Percentiles rank a stretch among this genome's conserved stretches.
Conservation (phyloP, 306 rosid species). For the Vigna hirtella region DNA sequence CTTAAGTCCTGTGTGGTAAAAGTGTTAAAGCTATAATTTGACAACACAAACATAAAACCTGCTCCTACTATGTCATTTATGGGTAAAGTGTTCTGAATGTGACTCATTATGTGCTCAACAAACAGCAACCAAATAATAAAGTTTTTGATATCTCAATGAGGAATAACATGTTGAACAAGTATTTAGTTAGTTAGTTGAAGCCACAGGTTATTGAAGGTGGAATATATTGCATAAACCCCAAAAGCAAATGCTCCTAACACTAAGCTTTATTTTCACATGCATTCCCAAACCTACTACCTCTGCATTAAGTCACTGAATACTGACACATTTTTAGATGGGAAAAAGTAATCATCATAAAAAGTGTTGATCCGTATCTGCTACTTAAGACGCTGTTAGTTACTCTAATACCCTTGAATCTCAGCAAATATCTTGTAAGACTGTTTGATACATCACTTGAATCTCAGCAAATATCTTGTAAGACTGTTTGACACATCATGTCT, state of each 20-base stretch:
- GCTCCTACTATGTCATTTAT: slow-evolving; percentile 16
- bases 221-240: slow-evolving; percentile 25
- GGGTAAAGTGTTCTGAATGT: slow-evolving; percentile 34
- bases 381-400: background rate
- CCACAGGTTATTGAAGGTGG: slow-evolving; percentile 14
- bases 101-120: slow-evolving; percentile 41
- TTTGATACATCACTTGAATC: background rate
- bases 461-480: slow-evolving; percentile 12
- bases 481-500: background rate
- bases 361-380: slow-evolving; percentile 14
- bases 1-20: slow-evolving; percentile 16
- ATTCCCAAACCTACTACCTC: slow-evolving; percentile 34
- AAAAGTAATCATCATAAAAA: background rate
- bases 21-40: slow-evolving; percentile 23
- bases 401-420: background rate
- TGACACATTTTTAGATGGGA: slow-evolving; percentile 20
- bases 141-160: slow-evolving; percentile 15
- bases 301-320: slow-evolving; percentile 15
- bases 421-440: slow-evolving; percentile 1
- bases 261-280: slow-evolving; percentile 29
- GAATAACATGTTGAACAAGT: slow-evolving; percentile 31
- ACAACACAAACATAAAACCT: slow-evolving; percentile 28
- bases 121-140: slow-evolving; percentile 30
- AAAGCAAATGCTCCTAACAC: slow-evolving; percentile 30
- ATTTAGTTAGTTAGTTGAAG: slow-evolving; percentile 33